A percentile compares a stretch with the other conserved stretches of the same genome.
These are phyloP conservation scores for Scytalidium sp. DNA, from an alignment of 2,329 filamentous ascomycete species.

Conservation along the genomic window DNA sequence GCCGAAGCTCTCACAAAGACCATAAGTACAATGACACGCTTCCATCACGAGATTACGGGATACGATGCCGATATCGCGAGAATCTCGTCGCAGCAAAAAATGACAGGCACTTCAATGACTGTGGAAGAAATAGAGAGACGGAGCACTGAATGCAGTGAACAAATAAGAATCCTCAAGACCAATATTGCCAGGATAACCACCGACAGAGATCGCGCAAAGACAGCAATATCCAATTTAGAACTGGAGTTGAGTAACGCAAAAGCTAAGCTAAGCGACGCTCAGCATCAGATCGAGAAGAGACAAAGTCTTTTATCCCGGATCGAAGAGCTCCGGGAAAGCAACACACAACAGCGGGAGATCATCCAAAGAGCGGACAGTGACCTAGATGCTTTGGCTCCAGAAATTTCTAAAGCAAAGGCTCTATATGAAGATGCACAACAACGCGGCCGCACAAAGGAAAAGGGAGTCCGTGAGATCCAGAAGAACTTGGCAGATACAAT, in stretches of 20 bases:
- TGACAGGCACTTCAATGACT: slow-evolving; percentile 61
- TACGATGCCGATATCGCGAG: slow-evolving; percentile 72
- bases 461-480: slow-evolving; percentile 67
- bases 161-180: slow-evolving; percentile 61
- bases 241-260: slow-evolving; percentile 73
- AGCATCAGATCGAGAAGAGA: slow-evolving; percentile 80
- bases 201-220: slow-evolving; percentile 70
- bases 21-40: slow-evolving; percentile 71
- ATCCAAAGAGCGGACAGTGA: slow-evolving; percentile 71
- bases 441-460: slow-evolving; percentile 69
- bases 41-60: slow-evolving; percentile 67
- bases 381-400: slow-evolving; percentile 69
- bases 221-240: slow-evolving; percentile 68
- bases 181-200: slow-evolving; percentile 62
- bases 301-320: slow-evolving; percentile 67
- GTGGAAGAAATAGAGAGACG: slow-evolving; percentile 83
- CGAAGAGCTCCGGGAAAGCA: slow-evolving; percentile 68
- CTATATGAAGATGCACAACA: slow-evolving; percentile 74
- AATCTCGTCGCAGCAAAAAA: slow-evolving; percentile 72
- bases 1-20: slow-evolving; percentile 75
- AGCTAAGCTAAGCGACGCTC: slow-evolving; percentile 67
- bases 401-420: slow-evolving; percentile 71
- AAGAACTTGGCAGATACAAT: slow-evolving; percentile 71
- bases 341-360: slow-evolving; percentile 62
- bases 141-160: slow-evolving; percentile 63